Evolutionary conservation across 352 stramenopile genomes (phyloP).

Genomic region (Phytopythium delawarense): DNA sequence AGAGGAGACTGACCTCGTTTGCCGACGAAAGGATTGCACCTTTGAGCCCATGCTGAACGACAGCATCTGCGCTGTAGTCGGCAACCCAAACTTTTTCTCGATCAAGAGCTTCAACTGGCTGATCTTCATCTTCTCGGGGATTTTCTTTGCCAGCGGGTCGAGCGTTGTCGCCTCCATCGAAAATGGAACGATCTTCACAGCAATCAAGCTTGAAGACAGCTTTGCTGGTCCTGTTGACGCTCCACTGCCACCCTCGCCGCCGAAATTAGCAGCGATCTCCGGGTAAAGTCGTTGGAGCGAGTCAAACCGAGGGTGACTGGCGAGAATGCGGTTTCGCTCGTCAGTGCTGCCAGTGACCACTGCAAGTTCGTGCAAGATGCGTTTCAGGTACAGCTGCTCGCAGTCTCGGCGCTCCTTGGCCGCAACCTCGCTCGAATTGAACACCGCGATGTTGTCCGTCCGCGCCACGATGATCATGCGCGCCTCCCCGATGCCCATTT

Average conservation of each 20-base stretch:
- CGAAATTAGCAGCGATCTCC: slow-evolving; percentile 32
- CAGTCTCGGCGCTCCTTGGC: slow-evolving; percentile 64
- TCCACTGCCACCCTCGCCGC: not conserved
- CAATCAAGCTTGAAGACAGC: slow-evolving; percentile 51
- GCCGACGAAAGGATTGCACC: slow-evolving; percentile 17
- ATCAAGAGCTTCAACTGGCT: slow-evolving; percentile 67
- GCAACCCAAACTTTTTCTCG: slow-evolving; percentile 71
- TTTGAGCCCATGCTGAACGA: slow-evolving; percentile 55
- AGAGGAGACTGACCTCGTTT: not conserved
- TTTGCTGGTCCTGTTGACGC: slow-evolving; percentile 26
- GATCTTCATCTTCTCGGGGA: slow-evolving; percentile 77
- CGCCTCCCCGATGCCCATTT: slow-evolving; percentile 62
- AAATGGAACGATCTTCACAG: slow-evolving; percentile 67
- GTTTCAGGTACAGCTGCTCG: slow-evolving; percentile 82
- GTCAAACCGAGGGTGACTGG: slow-evolving; percentile 41
- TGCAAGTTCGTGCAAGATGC: slow-evolving; percentile 66
- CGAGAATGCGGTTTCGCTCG: slow-evolving; percentile 27
- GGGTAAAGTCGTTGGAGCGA: slow-evolving; percentile 50
- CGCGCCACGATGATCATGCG: slow-evolving; percentile 71
- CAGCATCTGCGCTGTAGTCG: slow-evolving; percentile 40
- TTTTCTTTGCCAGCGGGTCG: slow-evolving; percentile 58
- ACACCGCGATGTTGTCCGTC: slow-evolving; percentile 34
- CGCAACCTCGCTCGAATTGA: slow-evolving; percentile 65
- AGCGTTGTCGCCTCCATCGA: slow-evolving; percentile 67
- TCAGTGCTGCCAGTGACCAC: slow-evolving; percentile 22